phyloP scores from a whole-genome alignment of 192 early-diverging fungal genomes.

The Rhizophagus prolifer region DNA sequence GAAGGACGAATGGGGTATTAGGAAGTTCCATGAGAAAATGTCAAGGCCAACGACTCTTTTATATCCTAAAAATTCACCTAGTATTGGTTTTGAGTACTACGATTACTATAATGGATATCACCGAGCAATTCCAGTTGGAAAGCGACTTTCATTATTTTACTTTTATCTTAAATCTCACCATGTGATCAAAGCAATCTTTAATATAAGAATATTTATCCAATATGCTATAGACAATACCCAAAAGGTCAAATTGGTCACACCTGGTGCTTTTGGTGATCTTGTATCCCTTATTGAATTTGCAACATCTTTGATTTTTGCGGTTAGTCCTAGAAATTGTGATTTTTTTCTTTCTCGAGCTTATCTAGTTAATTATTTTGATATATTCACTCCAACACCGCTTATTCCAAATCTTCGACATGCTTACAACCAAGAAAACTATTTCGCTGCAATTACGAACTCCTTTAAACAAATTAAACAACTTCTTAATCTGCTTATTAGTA shows the following conservation, averaged over 20 bases:
- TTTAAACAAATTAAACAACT: neutral
- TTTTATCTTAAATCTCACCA: neutral
- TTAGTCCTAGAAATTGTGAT: neutral
- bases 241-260: neutral
- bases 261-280: neutral
- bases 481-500: neutral
- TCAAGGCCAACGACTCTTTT: neutral
- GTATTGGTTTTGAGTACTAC: neutral
- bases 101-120: neutral
- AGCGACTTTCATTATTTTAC: neutral
- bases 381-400: neutral
- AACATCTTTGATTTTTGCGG: conserved; percentile 11
- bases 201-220: neutral
- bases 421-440: neutral
- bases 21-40: neutral
- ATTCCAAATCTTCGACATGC: neutral
- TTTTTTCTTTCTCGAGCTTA: conserved; percentile 17
- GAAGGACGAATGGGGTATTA: neutral
- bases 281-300: conserved; percentile 18
- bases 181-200: neutral
- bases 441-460: neutral
- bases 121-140: conserved; percentile 1
- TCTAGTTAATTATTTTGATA: conserved; percentile 6
- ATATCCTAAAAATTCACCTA: neutral
- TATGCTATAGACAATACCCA: conserved; percentile 9